phyloP scores from a whole-genome alignment of 176 grass and related monocot genomes.

The Poa annua region DNA sequence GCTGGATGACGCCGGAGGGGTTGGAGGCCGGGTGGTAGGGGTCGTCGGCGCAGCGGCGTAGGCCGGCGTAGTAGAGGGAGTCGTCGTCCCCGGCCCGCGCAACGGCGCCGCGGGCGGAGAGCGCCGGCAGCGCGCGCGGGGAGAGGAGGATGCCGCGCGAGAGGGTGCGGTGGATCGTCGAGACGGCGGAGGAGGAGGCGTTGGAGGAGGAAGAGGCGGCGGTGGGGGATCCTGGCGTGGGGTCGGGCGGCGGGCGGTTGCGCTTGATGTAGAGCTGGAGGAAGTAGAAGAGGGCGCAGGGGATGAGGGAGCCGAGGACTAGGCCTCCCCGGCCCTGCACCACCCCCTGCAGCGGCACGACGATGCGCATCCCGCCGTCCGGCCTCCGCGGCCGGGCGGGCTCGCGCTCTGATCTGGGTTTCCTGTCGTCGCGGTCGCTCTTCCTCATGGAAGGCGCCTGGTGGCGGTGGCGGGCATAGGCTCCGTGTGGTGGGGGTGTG shows the following conservation, averaged over 20 bases:
- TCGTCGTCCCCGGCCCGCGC: slow-evolving; percentile 57
- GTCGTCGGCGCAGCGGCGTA: slow-evolving; percentile 63
- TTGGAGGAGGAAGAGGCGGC: not conserved
- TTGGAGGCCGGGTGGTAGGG: slow-evolving; percentile 54
- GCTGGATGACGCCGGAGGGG: slow-evolving; percentile 79
- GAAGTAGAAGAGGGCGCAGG: slow-evolving; percentile 99
- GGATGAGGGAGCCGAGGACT: slow-evolving; percentile 92
- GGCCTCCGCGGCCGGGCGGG: slow-evolving; percentile 30
- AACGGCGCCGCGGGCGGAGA: slow-evolving; percentile 62
- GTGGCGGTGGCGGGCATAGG: not conserved
- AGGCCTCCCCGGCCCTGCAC: slow-evolving; percentile 94
- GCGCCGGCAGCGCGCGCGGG: slow-evolving; percentile 49
- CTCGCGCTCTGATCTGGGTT: not conserved
- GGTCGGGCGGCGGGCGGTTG: slow-evolving; percentile 55
- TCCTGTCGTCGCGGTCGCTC: not conserved
- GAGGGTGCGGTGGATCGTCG: slow-evolving; percentile 57
- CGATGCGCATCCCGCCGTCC: slow-evolving; percentile 90
- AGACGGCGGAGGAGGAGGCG: not conserved
- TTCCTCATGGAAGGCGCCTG: slow-evolving; percentile 38
- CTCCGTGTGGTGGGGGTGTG: not conserved
- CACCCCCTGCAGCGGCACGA: slow-evolving; percentile 87
- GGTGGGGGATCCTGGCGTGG: slow-evolving; percentile 2
- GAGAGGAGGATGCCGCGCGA: slow-evolving; percentile 70
- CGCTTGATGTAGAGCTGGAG: slow-evolving; percentile 97
- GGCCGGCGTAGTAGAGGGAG: slow-evolving; percentile 79